phyloP scores from a whole-genome alignment of 192 early-diverging fungal genomes.

The Spizellomyces punctatus region DNA sequence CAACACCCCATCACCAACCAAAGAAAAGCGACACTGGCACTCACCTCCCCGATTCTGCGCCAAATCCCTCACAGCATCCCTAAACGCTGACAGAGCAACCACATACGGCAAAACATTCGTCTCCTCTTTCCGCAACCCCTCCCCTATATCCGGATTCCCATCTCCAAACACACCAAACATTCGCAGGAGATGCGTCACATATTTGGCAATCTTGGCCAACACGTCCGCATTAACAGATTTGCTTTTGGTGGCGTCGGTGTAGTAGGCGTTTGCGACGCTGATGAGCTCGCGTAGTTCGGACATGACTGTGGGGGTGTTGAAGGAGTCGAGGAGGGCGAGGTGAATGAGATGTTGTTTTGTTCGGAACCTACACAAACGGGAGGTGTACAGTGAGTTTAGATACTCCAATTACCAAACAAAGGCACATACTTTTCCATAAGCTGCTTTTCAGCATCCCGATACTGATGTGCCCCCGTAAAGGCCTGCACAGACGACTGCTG shows the following conservation, averaged over 20 bases:
- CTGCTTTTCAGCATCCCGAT: slow-evolving; percentile 67
- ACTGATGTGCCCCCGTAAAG: slow-evolving; percentile 75
- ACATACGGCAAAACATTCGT: slow-evolving; percentile 74
- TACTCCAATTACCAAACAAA: neutral
- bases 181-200: slow-evolving; percentile 78
- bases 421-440: slow-evolving; percentile 59
- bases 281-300: slow-evolving; percentile 79
- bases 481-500: slow-evolving; percentile 49
- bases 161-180: slow-evolving; percentile 80
- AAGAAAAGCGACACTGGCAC: neutral
- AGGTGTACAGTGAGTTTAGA: slow-evolving; percentile 9
- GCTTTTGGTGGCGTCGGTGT: slow-evolving; percentile 48
- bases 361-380: slow-evolving; percentile 46
- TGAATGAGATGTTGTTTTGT: slow-evolving; percentile 76
- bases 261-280: slow-evolving; percentile 77
- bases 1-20: neutral
- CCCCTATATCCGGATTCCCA: slow-evolving; percentile 58
- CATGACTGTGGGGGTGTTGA: slow-evolving; percentile 87
- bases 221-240: slow-evolving; percentile 66
- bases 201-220: slow-evolving; percentile 77
- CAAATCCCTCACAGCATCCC: slow-evolving; percentile 82
- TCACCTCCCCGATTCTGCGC: slow-evolving; percentile 56
- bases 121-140: slow-evolving; percentile 53
- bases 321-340: slow-evolving; percentile 85
- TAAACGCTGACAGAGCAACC: slow-evolving; percentile 78